These are phyloP conservation scores for Hypoxylon perforatum DNA, from an alignment of 495 filamentous ascomycete genomes.

Conservation along the genomic window DNA sequence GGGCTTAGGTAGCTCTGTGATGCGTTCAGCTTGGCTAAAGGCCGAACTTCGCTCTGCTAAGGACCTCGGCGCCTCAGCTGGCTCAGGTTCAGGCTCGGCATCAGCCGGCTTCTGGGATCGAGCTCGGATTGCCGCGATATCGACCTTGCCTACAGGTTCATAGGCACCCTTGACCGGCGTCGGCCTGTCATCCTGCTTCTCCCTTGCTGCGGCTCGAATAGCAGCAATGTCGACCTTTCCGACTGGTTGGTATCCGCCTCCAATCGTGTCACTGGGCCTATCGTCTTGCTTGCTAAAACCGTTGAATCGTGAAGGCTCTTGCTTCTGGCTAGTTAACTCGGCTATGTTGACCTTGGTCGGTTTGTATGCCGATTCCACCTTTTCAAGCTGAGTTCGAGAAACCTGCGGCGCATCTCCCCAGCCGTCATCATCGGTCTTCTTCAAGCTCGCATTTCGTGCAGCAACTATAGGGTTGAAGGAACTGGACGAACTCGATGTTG, in stretches of 20 bases:
- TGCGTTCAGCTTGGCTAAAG: slow-evolving; percentile 77
- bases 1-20: slow-evolving; percentile 91
- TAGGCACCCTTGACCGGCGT: slow-evolving; percentile 89
- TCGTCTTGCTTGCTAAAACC: slow-evolving; percentile 51
- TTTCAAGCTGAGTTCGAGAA: slow-evolving; percentile 87
- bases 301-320: slow-evolving; percentile 67
- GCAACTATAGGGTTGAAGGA: slow-evolving; percentile 72
- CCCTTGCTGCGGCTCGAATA: slow-evolving; percentile 80
- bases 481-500: slow-evolving; percentile 70
- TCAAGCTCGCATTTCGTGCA: slow-evolving; percentile 57
- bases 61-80: slow-evolving; percentile 61
- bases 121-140: slow-evolving; percentile 91
- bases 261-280: slow-evolving; percentile 73
- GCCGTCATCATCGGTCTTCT: slow-evolving; percentile 73
- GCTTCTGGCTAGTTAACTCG: slow-evolving; percentile 75
- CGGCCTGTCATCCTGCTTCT: slow-evolving; percentile 78
- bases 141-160: slow-evolving; percentile 92
- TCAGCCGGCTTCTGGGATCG: slow-evolving; percentile 74
- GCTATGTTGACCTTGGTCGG: slow-evolving; percentile 93
- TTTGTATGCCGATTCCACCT: slow-evolving; percentile 90
- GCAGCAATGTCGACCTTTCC: slow-evolving; percentile 97
- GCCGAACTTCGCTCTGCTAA: slow-evolving; percentile 74
- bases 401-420: slow-evolving; percentile 93
- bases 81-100: slow-evolving; percentile 52
- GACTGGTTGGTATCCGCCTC: slow-evolving; percentile 92